phyloP scores from a whole-genome alignment of 768 basidiomycete species.

The Pleurotus ostreatus region DNA sequence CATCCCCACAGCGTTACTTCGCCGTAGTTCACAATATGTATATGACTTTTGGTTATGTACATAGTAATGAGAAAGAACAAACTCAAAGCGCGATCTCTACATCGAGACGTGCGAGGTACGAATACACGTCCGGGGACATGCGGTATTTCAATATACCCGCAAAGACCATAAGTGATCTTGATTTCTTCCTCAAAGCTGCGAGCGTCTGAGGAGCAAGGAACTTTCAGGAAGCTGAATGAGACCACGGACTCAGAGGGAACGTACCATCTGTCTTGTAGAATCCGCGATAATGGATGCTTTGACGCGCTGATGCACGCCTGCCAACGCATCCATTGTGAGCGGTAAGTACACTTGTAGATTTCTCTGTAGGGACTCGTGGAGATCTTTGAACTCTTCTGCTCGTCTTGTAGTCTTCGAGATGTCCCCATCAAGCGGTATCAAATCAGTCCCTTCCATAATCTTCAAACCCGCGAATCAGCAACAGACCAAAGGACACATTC shows the following conservation, averaged over 20 bases:
- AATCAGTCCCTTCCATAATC: constrained; percentile 84
- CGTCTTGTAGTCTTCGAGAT: constrained; percentile 79
- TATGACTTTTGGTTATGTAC: neutral
- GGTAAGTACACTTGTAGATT: constrained; percentile 88
- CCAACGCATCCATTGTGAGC: constrained; percentile 89
- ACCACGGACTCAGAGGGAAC: constrained; percentile 17
- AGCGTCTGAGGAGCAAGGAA: constrained; percentile 45
- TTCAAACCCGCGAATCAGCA: constrained; percentile 22
- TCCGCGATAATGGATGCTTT: constrained; percentile 74
- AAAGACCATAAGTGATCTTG: constrained; percentile 83
- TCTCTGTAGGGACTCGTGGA: constrained; percentile 82
- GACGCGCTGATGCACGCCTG: constrained; percentile 71
- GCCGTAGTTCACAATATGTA: constrained; percentile 4
- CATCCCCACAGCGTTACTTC: neutral
- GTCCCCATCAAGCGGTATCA: constrained; percentile 86
- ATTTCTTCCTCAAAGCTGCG: constrained; percentile 67
- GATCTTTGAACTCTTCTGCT: constrained; percentile 85
- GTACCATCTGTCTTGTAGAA: constrained; percentile 70
- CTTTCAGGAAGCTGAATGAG: neutral
- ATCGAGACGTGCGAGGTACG: constrained; percentile 79
- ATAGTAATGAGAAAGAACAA: no score
- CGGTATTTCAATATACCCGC: constrained; percentile 85
- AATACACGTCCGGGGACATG: constrained; percentile 88
- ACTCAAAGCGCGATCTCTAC: constrained; percentile 75
- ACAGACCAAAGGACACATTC: neutral